Base-by-base conservation (phyloP, 441 rosid genomes). In the Brassica balearica region DNA sequence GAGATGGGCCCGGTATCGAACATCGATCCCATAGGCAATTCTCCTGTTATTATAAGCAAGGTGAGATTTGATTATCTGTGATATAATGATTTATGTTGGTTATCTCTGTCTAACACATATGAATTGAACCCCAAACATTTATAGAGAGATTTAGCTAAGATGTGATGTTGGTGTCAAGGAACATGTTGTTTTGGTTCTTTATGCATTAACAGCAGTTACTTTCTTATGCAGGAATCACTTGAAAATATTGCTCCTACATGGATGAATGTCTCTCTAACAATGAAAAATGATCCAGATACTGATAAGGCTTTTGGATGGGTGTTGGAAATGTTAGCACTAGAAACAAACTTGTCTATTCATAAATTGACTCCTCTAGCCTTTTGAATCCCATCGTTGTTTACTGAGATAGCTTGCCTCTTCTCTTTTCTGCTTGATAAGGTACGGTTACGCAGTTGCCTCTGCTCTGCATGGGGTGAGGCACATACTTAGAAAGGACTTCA, bases 231-330 rank as follows among this genome's bases (percentile, higher is more conserved):
- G 94, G 90, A 88, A 65, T 65, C 88, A 69, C 84, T 88, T 73
- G 83, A 83, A 80, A 87, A 88, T 81, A 86, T 90, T 51, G 94
- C 92, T 83, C 90, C 94, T 20, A 90, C 94, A 55, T 90, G 94
- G 94, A 87, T 88, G 94, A 90, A 90, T 81, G 81, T 90, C 75
- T 90, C 94, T 10, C 27, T 88, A 69, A 83, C 80, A 75, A 90
- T 90, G 94, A 90, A 90, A 80, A 80, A 82, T 48, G 92, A 90
- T 68, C 91, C 92, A 5, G 91, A 87, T 60, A 90, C 94, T 36
- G 94, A 90, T 46, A 86, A 90, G 77, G 71, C 87, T 53, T 88
- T 90, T 81, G 94, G 94, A 80, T 90, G 94, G 94, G 92, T 90
- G 25, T 70, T 88, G 60, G 95, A 90, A 85, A 90, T 88, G 94